These are phyloP conservation scores for Globisporangium ultimum DNA, from an alignment of 352 stramenopile genomes.

Conservation along the genomic window DNA sequence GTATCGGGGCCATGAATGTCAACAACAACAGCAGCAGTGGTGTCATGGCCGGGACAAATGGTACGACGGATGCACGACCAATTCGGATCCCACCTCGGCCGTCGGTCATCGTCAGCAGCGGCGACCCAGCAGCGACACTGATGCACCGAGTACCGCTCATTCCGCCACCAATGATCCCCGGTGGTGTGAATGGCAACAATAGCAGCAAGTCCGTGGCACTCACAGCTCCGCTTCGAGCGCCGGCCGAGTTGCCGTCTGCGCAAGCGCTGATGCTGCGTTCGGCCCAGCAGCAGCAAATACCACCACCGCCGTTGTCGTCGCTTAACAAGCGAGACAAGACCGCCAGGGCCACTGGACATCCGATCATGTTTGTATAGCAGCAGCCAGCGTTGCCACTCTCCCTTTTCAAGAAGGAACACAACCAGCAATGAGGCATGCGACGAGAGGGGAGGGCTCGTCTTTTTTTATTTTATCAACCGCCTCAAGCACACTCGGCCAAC, in stretches of 20 bases:
- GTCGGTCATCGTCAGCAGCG: slow-evolving; percentile 9
- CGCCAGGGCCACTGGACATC: not conserved
- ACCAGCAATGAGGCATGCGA: not conserved
- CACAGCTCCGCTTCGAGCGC: slow-evolving; percentile 1
- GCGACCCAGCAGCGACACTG: not conserved
- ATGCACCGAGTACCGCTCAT: not conserved
- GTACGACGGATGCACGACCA: not conserved
- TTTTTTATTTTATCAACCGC: no score
- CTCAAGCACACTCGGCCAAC: no score
- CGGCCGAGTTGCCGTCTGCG: slow-evolving; percentile 9
- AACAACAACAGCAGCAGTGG: slow-evolving; percentile 6
- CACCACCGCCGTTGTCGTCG: not conserved
- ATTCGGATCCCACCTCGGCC: slow-evolving; percentile 5
- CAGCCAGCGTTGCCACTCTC: not conserved
- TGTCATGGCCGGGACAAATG: not conserved
- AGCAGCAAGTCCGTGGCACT: not conserved
- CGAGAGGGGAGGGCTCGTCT: no score
- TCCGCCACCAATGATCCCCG: slow-evolving; percentile 4
- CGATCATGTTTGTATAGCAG: slow-evolving; percentile 12
- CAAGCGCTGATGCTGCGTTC: slow-evolving; percentile 18
- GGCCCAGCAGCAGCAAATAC: slow-evolving; percentile 10
- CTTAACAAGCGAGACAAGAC: slow-evolving; percentile 13
- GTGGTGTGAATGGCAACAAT: not conserved
- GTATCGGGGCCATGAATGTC: slow-evolving; percentile 6
- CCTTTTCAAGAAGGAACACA: no score